Percentiles rank a stretch among this genome's conserved stretches.
Conservation (phyloP, 1,284 basidiomycete species). For the Butyriboletus appendiculatus region DNA sequence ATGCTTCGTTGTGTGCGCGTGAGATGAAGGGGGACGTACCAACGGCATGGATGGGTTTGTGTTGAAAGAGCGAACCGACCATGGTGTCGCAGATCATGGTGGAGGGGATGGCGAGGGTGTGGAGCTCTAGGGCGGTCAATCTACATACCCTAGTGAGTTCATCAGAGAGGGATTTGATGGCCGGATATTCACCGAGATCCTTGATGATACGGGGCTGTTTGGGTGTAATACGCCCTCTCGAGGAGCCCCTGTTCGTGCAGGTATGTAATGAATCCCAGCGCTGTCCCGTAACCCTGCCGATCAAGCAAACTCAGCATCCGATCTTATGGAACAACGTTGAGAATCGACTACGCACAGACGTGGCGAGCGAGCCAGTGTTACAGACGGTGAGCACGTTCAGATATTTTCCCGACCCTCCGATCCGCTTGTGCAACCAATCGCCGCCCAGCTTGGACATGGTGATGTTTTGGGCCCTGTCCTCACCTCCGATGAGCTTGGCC, state of each 20-base stretch:
- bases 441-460: conserved; percentile 82
- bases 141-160: conserved; percentile 35
- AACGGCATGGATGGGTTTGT: conserved; percentile 84
- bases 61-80: conserved; percentile 91
- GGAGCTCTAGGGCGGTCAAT: conserved; percentile 85
- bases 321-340: not conserved
- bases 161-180: not conserved
- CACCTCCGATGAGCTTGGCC: conserved; percentile 68
- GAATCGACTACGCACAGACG: conserved; percentile 60
- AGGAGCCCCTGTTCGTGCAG: conserved; percentile 78
- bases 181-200: conserved; percentile 61
- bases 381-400: conserved; percentile 92
- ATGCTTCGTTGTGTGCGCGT: not conserved
- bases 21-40: conserved; percentile 46
- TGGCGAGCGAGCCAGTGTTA: conserved; percentile 92
- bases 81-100: conserved; percentile 97
- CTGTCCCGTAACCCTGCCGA: conserved; percentile 86
- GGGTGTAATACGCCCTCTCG: conserved; percentile 84
- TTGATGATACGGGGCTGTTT: conserved; percentile 93
- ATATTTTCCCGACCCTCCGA: conserved; percentile 43
- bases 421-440: conserved; percentile 70
- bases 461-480: conserved; percentile 84
- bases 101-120: conserved; percentile 77
- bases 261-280: conserved; percentile 89
- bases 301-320: conserved; percentile 4